Base-by-base conservation (phyloP, 352 stramenopile species). In the Phytophthora pisi region DNA sequence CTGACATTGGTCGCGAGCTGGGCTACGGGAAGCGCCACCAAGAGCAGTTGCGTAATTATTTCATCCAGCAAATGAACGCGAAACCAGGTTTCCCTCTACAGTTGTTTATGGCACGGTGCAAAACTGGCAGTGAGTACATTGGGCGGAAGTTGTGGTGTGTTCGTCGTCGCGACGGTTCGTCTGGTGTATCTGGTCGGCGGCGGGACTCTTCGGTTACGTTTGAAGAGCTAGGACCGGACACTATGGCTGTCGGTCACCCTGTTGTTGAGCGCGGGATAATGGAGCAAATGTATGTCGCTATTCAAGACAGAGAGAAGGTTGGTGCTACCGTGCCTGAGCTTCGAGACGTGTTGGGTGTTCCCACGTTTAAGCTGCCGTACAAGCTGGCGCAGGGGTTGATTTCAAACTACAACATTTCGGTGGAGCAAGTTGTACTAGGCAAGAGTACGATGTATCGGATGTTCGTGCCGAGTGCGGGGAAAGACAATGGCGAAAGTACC, bases 401-500 rank as follows among this genome's bases (percentile, higher is more conserved):
- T 40, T 80, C 80, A 59, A 90, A 90, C 64, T 94, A 95, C 70
- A 91, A 84, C 47, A 72, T 95, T 45, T 81, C 70, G 1, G 87
- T 95, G 18, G 83, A 90, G 50, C 82, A 92, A 67, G 84, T 95
- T 30, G 83, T 92, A 10, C 46, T 92, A 34, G 85, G 85, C 3
- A 92, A 93, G 53, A 92, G 74, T 50, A 92, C 87, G 6, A 90
- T 93, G 82, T 95, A 95, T 77, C 86, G 86, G 13, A 86, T 95
- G 81, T 93, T 89, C 68, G 78, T 82, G 53, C 78, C 86, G 1
- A 72, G 64, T 20, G 42, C 30, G 4, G 43, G 8, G 18, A 58
- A 55, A 40, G 24, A 38, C 5, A 47, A 57, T 20, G 38, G 6
- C 51, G 20, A 36, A 36, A 68, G 18, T 46, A 50, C 13, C 8